A percentile compares a stretch with the other conserved stretches of the same genome.
phyloP scores from a whole-genome alignment of 805 yeast genomes.

The Lachancea mirantina region DNA sequence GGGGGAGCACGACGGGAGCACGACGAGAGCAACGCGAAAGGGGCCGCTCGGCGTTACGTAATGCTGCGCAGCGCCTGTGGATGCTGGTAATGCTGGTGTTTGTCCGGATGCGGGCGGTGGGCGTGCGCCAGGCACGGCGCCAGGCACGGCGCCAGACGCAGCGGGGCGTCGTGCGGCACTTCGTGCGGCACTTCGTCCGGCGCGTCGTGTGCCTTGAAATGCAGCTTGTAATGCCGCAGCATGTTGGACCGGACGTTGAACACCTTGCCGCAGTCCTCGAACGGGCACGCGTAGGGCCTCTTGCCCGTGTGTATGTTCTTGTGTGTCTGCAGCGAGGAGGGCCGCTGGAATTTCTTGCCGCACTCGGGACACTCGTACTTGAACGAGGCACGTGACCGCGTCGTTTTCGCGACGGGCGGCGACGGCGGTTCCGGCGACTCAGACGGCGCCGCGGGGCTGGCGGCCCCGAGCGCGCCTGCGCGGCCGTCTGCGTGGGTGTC shows the following conservation, averaged over 20 bases:
- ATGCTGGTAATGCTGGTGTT: background rate
- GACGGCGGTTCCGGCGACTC: background rate
- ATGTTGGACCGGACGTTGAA: slow-evolving; percentile 38
- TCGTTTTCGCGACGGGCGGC: background rate
- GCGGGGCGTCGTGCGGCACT: background rate
- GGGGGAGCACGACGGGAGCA: no score
- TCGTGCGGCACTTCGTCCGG: no score
- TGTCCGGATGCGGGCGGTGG: background rate
- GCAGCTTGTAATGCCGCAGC: slow-evolving; percentile 26
- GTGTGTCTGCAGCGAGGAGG: slow-evolving; percentile 81
- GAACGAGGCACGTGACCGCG: slow-evolving; percentile 1
- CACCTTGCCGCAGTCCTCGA: slow-evolving; percentile 54
- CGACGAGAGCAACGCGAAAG: no score
- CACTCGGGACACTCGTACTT: slow-evolving; percentile 57
- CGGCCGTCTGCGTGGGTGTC: background rate
- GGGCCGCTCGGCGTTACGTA: no score
- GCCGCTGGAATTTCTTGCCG: slow-evolving; percentile 73
- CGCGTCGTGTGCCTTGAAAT: slow-evolving; percentile 17
- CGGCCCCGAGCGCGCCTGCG: background rate
- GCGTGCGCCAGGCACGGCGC: background rate
- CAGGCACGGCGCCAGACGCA: background rate
- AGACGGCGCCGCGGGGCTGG: slow-evolving; percentile 1
- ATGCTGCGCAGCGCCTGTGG: background rate
- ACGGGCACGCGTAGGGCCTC: slow-evolving; percentile 72
- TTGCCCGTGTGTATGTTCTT: slow-evolving; percentile 81